A percentile compares a stretch with the other conserved stretches of the same genome.
phyloP scores from a whole-genome alignment of 2,329 filamentous ascomycete species.

The Diaporthe australafricana region DNA sequence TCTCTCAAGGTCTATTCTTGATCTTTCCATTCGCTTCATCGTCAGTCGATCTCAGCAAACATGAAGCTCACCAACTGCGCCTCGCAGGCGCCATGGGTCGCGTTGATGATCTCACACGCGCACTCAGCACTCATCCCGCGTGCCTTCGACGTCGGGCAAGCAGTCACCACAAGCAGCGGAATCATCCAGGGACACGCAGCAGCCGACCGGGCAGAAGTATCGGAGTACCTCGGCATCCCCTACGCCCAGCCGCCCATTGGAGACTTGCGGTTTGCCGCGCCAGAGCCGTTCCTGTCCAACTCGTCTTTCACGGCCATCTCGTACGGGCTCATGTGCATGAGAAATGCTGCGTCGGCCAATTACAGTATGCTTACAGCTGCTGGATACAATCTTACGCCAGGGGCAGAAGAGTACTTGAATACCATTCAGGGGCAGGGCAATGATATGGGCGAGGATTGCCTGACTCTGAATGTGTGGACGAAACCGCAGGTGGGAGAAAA shows the following conservation, averaged over 20 bases:
- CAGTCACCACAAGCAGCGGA: conserved; percentile 20
- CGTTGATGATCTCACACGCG: neutral
- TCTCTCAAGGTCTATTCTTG: neutral
- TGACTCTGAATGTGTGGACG: conserved; percentile 54
- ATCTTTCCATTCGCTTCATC: neutral
- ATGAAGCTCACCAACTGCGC: neutral
- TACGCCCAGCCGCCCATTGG: conserved; percentile 22
- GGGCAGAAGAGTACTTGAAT: neutral
- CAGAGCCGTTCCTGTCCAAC: neutral
- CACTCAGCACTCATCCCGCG: neutral
- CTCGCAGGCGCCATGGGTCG: neutral
- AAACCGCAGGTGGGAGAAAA: conserved; percentile 46
- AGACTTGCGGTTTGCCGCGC: conserved; percentile 15
- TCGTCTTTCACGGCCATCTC: neutral
- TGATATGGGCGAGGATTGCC: conserved; percentile 48
- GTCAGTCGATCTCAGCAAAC: neutral
- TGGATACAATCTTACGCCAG: conserved; percentile 1
- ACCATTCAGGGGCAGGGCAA: neutral
- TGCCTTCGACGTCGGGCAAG: neutral
- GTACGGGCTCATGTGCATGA: conserved; percentile 5
- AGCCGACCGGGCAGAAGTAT: conserved; percentile 3
- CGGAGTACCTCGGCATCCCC: conserved; percentile 31
- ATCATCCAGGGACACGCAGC: conserved; percentile 23
- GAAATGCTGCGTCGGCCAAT: neutral
- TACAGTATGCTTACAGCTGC: conserved; percentile 9